Conservation (phyloP, 345 rosid species). For the Citropsis articulata region DNA sequence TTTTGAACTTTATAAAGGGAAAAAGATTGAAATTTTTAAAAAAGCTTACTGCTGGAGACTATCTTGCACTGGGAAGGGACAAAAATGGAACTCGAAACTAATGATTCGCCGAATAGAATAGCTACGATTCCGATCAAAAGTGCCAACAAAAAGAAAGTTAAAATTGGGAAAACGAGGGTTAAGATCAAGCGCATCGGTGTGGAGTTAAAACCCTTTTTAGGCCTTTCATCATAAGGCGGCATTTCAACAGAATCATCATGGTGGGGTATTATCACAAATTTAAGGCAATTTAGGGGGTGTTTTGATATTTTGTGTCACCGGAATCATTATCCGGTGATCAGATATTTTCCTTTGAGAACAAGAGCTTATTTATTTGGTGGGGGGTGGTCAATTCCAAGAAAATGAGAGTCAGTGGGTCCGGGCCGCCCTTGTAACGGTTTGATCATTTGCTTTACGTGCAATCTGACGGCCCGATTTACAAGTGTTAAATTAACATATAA, state of each 20-base stretch:
- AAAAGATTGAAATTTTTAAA: no score
- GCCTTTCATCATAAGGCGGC: slow-evolving; percentile 14
- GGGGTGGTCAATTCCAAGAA: background rate
- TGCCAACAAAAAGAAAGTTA: slow-evolving; percentile 42
- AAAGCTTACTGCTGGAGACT: slow-evolving; percentile 72
- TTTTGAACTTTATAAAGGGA: no score
- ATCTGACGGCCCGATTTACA: background rate
- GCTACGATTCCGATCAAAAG: slow-evolving; percentile 43
- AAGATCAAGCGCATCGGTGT: slow-evolving; percentile 38
- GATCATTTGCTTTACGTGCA: background rate
- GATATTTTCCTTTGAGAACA: background rate
- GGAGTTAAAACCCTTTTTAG: slow-evolving; percentile 28
- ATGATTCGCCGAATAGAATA: slow-evolving; percentile 37
- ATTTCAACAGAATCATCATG: slow-evolving; percentile 41
- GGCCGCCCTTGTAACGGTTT: background rate
- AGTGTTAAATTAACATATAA: background rate
- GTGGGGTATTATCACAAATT: no score
- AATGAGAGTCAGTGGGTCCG: background rate
- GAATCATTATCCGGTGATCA: background rate
- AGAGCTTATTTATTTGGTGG: background rate
- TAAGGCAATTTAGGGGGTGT: background rate
- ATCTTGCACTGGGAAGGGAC: slow-evolving; percentile 73
- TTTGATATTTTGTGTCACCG: background rate
- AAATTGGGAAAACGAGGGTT: slow-evolving; percentile 44
- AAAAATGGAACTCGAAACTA: slow-evolving; percentile 43